Evolutionary conservation across 768 basidiomycete genomes (phyloP), one percentile per base, ranked within the genome.

Genomic region (Lactifluus volemus): DNA sequence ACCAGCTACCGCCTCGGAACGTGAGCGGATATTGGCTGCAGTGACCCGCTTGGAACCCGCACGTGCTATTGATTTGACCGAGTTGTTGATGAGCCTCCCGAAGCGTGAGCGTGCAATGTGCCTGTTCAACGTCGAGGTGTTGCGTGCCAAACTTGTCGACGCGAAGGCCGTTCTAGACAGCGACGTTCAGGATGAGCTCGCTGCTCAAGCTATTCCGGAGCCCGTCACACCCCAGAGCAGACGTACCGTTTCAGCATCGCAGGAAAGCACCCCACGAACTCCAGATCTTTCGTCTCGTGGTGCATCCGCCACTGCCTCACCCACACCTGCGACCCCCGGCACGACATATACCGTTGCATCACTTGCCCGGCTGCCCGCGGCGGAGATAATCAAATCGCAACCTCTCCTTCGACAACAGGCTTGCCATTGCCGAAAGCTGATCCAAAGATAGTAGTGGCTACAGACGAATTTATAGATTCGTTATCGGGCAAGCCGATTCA

Each of bases 41-140:
- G 80, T 94, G 49, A 71, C 75, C 61, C 83, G 79, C 68, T 76
- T 89, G 5, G 88, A 91, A 70, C 74, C 80, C 5, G 69, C 75
- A 0, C 79, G 83, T 53, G 82, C 84, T 49, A 68, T 68, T 2
- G 86, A 89, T 63, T 78, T 95, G 49, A 84, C 86, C 0, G 89
- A 88, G 25, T 76, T 96, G 53, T 73, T 95, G 39, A 89, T 93
- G 86, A 86, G 84, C 66, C 78, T 96, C 17, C 85, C 89, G 1
- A 95, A 93, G 73, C 83, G 88, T 61, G 93, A 96, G 65, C 83
- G 92, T 14, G 92, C 91, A 0, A 81, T 95, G 83, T 94, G 92
- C 73, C 76, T 95, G 44, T 96, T 96, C 78, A 95, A 92, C 65
- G 77, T 78, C 12, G 91, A 94, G 66, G 80, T 91, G 32, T 77